Evolutionary conservation across 225 moss, liverwort and hornwort genomes (phyloP).

Genomic region (Physcomitrellopsis africana): DNA sequence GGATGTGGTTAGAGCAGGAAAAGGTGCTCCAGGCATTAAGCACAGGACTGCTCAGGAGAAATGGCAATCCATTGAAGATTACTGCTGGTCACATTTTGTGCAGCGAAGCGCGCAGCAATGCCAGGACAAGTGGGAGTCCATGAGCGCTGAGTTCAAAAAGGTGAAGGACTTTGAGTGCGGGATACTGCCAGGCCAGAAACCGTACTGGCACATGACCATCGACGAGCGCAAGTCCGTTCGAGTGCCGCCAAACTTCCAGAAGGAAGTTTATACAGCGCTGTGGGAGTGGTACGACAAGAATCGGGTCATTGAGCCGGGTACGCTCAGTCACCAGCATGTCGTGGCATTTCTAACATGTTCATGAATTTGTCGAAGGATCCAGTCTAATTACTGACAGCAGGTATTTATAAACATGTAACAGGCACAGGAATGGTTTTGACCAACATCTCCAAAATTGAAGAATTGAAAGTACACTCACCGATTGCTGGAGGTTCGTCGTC

Average conservation of each 20-base stretch:
- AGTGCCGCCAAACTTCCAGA: slow-evolving; percentile 81
- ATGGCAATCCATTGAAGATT: slow-evolving; percentile 82
- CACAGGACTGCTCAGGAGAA: slow-evolving; percentile 84
- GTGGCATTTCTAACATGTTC: background rate
- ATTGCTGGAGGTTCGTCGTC: slow-evolving; percentile 46
- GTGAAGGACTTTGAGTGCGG: slow-evolving; percentile 78
- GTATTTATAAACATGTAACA: slow-evolving; percentile 16
- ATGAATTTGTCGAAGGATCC: background rate
- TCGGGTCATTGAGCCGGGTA: slow-evolving; percentile 68
- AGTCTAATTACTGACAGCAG: background rate
- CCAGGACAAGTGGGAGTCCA: slow-evolving; percentile 88
- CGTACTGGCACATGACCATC: slow-evolving; percentile 78
- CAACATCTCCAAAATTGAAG: slow-evolving; percentile 41
- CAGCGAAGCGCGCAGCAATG: slow-evolving; percentile 83
- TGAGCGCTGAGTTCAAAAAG: slow-evolving; percentile 83
- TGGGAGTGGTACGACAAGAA: slow-evolving; percentile 80
- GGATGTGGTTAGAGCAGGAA: slow-evolving; percentile 52
- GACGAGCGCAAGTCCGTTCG: slow-evolving; percentile 74
- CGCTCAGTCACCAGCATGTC: background rate
- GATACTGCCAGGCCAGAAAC: slow-evolving; percentile 48
- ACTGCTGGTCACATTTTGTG: slow-evolving; percentile 72
- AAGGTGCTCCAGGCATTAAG: slow-evolving; percentile 44
- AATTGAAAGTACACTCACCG: slow-evolving; percentile 48
- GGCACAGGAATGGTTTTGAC: slow-evolving; percentile 42
- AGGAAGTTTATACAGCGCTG: slow-evolving; percentile 68